Percentiles rank a stretch among this genome's conserved stretches.
These are phyloP conservation scores for Heliamphora pulchella DNA, from an alignment of 179 eudicot species.

Conservation along the genomic window DNA sequence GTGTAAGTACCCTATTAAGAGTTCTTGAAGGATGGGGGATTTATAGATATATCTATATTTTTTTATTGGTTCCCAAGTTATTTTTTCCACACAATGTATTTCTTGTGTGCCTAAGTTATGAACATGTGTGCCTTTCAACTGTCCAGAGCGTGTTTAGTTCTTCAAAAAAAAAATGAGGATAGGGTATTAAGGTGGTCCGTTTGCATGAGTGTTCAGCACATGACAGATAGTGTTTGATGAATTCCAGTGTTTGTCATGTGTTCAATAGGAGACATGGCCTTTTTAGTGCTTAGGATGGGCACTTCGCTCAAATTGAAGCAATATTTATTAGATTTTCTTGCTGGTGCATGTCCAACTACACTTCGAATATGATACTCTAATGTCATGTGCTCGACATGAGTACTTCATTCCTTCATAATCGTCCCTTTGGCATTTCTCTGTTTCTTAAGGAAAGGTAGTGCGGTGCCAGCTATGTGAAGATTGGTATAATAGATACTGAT, in stretches of 20 bases:
- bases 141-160: neutral
- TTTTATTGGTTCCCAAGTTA: neutral
- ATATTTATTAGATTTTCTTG: neutral
- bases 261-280: neutral
- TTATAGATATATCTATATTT: neutral
- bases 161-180: neutral
- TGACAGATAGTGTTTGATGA: neutral
- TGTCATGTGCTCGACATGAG: neutral
- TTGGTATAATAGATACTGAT: neutral
- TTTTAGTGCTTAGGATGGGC: neutral
- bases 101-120: neutral
- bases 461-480: neutral
- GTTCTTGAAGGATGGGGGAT: neutral
- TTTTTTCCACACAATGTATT: slow-evolving; percentile 4
- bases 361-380: neutral
- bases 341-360: neutral
- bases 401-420: neutral
- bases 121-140: neutral
- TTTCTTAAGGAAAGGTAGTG: neutral
- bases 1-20: too few relatives aligned
- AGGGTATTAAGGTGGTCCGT: too few relatives aligned
- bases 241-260: neutral
- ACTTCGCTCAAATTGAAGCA: too few relatives aligned
- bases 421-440: neutral
- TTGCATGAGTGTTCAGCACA: neutral